phyloP scores from a whole-genome alignment of 192 early-diverging fungal species.

The Dispira parvispora region DNA sequence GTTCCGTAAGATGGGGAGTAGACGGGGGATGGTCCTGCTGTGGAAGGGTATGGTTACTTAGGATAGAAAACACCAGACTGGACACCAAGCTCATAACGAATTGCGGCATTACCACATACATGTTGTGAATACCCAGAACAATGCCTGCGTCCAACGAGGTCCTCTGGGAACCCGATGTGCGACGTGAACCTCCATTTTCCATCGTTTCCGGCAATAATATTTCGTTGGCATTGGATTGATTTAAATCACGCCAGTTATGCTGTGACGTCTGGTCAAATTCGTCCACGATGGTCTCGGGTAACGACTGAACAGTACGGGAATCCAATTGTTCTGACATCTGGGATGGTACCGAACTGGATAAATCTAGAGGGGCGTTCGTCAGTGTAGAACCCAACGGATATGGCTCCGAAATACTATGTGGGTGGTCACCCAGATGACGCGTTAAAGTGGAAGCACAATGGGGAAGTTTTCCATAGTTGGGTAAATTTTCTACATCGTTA shows the following conservation, averaged over 20 bases:
- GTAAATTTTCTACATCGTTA: background rate
- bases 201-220: background rate
- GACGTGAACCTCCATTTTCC: background rate
- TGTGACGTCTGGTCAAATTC: background rate
- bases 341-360: background rate
- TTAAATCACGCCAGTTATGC: no score
- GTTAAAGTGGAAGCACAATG: background rate
- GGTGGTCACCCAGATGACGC: background rate
- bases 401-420: background rate
- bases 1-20: background rate
- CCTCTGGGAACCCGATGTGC: background rate
- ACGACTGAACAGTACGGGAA: background rate
- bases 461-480: background rate
- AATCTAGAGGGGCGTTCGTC: background rate
- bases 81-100: constrained; percentile 67
- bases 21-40: background rate
- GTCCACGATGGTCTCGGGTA: background rate
- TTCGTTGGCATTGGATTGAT: background rate
- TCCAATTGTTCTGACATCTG: background rate
- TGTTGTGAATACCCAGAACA: constrained; percentile 86
- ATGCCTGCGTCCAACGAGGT: constrained; percentile 37
- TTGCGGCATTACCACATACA: constrained; percentile 89
- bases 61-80: constrained; percentile 48
- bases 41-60: constrained; percentile 16
- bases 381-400: background rate